Base-by-base conservation (phyloP, 2,329 filamentous ascomycete genomes). In the Massarina eburnea region DNA sequence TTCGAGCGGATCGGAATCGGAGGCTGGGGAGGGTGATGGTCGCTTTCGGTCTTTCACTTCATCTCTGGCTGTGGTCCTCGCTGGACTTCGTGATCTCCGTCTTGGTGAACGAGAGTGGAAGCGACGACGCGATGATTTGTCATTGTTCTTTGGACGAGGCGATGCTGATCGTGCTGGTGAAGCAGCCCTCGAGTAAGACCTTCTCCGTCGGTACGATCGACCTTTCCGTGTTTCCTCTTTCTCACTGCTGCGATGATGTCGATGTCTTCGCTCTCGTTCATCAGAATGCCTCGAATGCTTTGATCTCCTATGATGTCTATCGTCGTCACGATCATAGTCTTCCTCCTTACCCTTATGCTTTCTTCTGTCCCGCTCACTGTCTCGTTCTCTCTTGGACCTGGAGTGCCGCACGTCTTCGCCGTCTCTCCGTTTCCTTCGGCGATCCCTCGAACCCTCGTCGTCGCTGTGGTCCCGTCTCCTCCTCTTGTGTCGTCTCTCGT, bases 1-100 rank as follows among this genome's bases (percentile, higher is more conserved):
- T 45, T 91, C 85, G 3, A 91, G 72, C 1, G 88, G 85, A 63
- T 95, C 89, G 0, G 88, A 91, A 30, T 72, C 71, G 2, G 64
- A 70, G n/a, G 45, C 58, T 27, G 47, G 42, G 2, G 53, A 45
- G 19, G 46, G 36, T 14, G 59, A 49, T 17, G 15, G 29, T 22
- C 46, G 54, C 39, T 26, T 50, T 27, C 35, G 43, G 8, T 38
- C 17, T 12, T 39, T 41, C 9, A 24, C 19, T 12, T 36, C 34
- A 10, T 38, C 29, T 35, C 41, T 18, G 38, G 10, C 41, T 33
- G 29, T 38, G 26, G n/a, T 38, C 41, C 3, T 32, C 17, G 7
- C 20, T 9, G 24, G 24, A 33, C 33, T 47, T 41, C 39, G 40
- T 6, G 47, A 41, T 6, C 3, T 19, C 10, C 18, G 42, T 17